Conservation (phyloP, 163 green algal species). For the Volvox carteri region DNA sequence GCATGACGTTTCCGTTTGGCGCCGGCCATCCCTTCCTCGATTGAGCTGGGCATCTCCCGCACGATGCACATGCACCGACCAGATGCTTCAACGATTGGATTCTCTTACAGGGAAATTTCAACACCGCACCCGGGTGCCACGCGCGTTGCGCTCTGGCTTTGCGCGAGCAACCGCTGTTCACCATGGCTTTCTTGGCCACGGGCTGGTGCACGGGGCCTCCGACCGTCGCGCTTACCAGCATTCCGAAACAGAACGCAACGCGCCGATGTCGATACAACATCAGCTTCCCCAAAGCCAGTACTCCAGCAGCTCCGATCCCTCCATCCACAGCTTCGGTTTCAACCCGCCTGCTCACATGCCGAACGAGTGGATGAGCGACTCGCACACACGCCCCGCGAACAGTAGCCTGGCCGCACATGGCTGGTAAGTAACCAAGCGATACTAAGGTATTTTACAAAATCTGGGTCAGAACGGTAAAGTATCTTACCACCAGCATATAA, state of each 20-base stretch:
- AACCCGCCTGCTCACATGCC: neutral
- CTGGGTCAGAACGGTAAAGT: too few relatives aligned
- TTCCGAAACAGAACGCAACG: neutral
- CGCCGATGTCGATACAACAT: neutral
- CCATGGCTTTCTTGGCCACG: constrained; percentile 5
- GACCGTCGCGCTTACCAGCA: neutral
- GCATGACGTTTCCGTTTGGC: neutral
- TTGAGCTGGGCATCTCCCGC: too few relatives aligned
- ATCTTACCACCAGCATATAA: too few relatives aligned
- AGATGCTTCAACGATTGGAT: too few relatives aligned
- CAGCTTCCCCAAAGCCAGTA: neutral
- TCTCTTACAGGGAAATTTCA: too few relatives aligned
- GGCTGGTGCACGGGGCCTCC: neutral
- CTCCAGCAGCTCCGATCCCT: neutral
- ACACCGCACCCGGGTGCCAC: too few relatives aligned
- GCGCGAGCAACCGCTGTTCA: neutral
- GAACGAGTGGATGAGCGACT: neutral
- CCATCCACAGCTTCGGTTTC: neutral
- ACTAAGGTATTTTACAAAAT: too few relatives aligned
- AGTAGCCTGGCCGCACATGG: constrained; percentile 8
- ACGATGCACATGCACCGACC: too few relatives aligned
- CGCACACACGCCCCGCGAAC: constrained; percentile 35
- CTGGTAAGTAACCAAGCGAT: constrained; percentile 35
- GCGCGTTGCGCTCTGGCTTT: too few relatives aligned
- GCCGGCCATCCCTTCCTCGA: too few relatives aligned